Conservation (phyloP, 73 alveolate genomes). For the Stentor coeruleus region DNA sequence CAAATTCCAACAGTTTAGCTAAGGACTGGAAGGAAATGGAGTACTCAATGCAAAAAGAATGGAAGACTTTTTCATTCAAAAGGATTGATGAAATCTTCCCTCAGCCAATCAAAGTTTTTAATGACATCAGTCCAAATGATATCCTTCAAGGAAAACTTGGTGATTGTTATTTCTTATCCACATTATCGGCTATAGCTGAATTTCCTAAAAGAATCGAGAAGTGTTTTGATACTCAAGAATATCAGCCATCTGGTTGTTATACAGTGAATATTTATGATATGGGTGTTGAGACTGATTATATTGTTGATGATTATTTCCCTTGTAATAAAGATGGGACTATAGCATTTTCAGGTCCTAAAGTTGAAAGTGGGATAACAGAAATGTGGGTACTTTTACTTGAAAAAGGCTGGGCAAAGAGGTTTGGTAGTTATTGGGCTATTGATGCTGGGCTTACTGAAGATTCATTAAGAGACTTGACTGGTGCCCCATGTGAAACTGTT, state of each 20-base stretch:
- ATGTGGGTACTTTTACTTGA: slow-evolving; percentile 77
- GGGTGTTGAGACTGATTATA: slow-evolving; percentile 66
- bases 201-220: slow-evolving; percentile 59
- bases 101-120: slow-evolving; percentile 26
- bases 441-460: slow-evolving; percentile 89
- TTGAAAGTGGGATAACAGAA: slow-evolving; percentile 71
- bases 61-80: slow-evolving; percentile 5
- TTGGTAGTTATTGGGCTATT: slow-evolving; percentile 79
- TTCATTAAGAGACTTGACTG: slow-evolving; percentile 87
- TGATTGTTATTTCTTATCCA: slow-evolving; percentile 91
- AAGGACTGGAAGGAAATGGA: background rate
- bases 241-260: slow-evolving; percentile 64
- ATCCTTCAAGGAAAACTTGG: slow-evolving; percentile 90
- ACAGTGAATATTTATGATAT: slow-evolving; percentile 68
- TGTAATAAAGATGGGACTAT: slow-evolving; percentile 58
- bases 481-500: slow-evolving; percentile 87
- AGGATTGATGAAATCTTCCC: background rate
- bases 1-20: background rate
- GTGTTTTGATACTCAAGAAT: slow-evolving; percentile 64
- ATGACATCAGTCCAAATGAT: slow-evolving; percentile 66
- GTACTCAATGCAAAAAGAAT: background rate
- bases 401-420: slow-evolving; percentile 83
- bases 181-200: slow-evolving; percentile 79
- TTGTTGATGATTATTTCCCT: slow-evolving; percentile 83
- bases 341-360: slow-evolving; percentile 66